Percentiles rank a stretch among this genome's conserved stretches.
Conservation (phyloP, 2,329 filamentous ascomycete species). For the Hymenoscyphus scutula region DNA sequence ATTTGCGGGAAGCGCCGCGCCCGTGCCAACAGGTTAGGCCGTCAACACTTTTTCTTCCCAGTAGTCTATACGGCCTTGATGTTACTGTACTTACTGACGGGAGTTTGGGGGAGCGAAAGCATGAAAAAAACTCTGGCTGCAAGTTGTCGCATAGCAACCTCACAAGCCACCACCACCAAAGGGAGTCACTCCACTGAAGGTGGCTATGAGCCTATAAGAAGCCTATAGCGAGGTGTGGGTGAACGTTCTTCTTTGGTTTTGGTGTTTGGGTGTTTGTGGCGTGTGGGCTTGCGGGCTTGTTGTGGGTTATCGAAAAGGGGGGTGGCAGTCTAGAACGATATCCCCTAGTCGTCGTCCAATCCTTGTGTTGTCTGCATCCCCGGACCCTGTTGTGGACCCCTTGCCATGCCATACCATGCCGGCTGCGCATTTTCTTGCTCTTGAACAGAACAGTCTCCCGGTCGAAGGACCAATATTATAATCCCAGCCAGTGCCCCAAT, state of each 20-base stretch:
- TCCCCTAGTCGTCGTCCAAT: background rate
- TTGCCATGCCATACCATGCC: slow-evolving; percentile 8
- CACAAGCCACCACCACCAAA: background rate
- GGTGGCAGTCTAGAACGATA: background rate
- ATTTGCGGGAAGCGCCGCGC: no score
- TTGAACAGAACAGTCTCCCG: slow-evolving; percentile 8
- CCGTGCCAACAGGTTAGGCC: no score
- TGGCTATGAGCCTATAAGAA: background rate
- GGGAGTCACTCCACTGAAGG: background rate
- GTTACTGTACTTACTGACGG: no score
- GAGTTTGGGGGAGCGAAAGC: no score
- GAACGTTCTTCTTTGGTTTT: background rate
- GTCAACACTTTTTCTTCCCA: no score
- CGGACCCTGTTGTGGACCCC: background rate
- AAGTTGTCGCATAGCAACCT: background rate
- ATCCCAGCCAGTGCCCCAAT: slow-evolving; percentile 22
- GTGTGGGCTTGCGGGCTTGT: no score
- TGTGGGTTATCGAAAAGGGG: no score
- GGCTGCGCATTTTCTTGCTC: slow-evolving; percentile 15
- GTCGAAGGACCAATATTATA: slow-evolving; percentile 19
- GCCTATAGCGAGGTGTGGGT: background rate
- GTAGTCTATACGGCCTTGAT: no score
- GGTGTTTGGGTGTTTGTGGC: background rate
- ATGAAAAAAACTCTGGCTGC: no score
- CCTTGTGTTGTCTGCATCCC: background rate